Base-by-base conservation (phyloP, 192 early-diverging fungal genomes). In the Kickxella alabastrina region DNA sequence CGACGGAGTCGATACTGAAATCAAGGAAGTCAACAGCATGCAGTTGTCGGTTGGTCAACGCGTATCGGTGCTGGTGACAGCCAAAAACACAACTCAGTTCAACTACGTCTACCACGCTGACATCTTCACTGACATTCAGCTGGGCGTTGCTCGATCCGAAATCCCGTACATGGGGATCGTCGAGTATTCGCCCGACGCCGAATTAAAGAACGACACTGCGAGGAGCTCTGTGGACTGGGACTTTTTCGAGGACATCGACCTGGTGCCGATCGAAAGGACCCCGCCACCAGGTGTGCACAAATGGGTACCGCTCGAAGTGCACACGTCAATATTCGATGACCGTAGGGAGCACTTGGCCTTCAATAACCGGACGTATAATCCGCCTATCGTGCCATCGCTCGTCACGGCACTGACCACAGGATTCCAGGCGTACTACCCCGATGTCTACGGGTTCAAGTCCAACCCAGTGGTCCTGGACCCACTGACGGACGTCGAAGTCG, bases 21-120 rank as follows among this genome's bases (percentile, higher is more conserved):
- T 77, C 22, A 80, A 65, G 43, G 65, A 56, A 18, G 80, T 81
- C 18, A 52, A 74, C 25, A 78, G 67, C 46, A 62, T 90, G 40
- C 63, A 79, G 51, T 48, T 91, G 25, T 81, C 83, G 4, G 80
- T 80, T 29, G 92, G 86, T 6, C 90, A 92, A 62, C 85, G 92
- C 39, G 72, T 80, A 43, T 89, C 90, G 23, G 86, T 94, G 4
- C 69, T 94, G 9, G 82, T 92, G 4, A 88, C 80, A 1, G 87
- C 90, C 31, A 83, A 83, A 38, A 52, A 79, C 37, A 70, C 69
- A 13, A 63, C 69, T 7, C 46, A 58, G 34, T 22, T 36, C 24
- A 92, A 95, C 78, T 92, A 87, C 54, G 36, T 70, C 21, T 61
- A 89, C 49, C 84, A 88, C 43, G 85, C 85, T 19, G 82, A 87